Conservation (phyloP, 2,329 filamentous ascomycete genomes). For the Waltergamsia citrina region DNA sequence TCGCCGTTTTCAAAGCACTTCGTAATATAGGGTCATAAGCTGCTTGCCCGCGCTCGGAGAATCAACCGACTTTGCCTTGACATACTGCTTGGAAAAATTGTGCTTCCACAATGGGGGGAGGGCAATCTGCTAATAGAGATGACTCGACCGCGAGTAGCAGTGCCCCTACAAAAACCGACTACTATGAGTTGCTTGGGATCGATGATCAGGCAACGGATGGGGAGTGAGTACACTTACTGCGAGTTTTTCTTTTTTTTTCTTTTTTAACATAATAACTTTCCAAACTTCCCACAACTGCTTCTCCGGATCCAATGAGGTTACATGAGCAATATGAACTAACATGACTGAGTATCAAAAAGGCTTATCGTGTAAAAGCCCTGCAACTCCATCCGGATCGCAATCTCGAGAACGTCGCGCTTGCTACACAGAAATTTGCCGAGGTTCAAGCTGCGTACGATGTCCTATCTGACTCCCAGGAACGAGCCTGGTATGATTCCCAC, state of each 20-base stretch:
- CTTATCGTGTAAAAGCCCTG: conserved; percentile 82
- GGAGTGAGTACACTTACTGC: conserved; percentile 45
- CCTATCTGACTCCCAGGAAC: conserved; percentile 90
- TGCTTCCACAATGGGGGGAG: conserved; percentile 37
- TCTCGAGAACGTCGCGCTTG: conserved; percentile 71
- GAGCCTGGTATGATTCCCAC: conserved; percentile 96
- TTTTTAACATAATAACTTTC: too few species aligned
- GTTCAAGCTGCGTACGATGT: conserved; percentile 91
- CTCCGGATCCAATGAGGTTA: too few species aligned
- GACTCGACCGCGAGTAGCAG: conserved; percentile 14
- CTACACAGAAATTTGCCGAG: conserved; percentile 82
- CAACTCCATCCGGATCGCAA: conserved; percentile 95
- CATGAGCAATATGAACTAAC: conserved; percentile 3
- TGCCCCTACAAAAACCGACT: conserved; percentile 53
- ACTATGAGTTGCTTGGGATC: conserved; percentile 77
- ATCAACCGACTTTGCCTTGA: too few species aligned
- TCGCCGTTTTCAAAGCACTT: too few species aligned
- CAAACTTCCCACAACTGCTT: too few species aligned
- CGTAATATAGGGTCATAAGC: too few species aligned
- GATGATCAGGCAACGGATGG: conserved; percentile 67
- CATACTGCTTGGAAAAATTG: background rate
- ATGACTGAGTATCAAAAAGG: conserved; percentile 69
- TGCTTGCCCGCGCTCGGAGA: too few species aligned
- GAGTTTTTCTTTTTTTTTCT: too few species aligned
- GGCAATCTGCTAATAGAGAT: conserved; percentile 39